Evolutionary conservation across 352 stramenopile genomes (phyloP).

Genomic region (Phytopythium ostracodes): DNA sequence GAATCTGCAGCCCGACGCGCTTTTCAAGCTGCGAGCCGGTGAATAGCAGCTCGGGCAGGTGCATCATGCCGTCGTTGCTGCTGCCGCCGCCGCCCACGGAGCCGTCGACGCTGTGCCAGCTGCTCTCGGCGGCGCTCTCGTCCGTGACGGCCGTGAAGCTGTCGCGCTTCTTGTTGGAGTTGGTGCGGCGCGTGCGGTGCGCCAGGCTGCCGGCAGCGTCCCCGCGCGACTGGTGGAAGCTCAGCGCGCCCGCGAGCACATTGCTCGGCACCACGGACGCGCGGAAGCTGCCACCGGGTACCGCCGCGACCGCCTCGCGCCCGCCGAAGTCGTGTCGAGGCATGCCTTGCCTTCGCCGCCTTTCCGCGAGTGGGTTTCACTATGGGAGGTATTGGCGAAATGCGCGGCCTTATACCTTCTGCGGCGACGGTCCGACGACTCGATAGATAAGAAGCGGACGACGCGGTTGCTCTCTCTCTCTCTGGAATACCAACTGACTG

Average conservation of each 20-base stretch:
- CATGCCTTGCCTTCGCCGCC: neutral
- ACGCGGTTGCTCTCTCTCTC: neutral
- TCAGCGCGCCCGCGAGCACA: slow-evolving; percentile 7
- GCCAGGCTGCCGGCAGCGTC: neutral
- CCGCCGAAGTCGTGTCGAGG: slow-evolving; percentile 1
- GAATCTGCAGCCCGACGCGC: slow-evolving; percentile 30
- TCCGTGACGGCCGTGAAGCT: slow-evolving; percentile 7
- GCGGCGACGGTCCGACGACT: neutral
- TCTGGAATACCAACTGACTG: slow-evolving; percentile 5
- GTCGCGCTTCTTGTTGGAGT: slow-evolving; percentile 7
- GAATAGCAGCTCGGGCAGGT: slow-evolving; percentile 42
- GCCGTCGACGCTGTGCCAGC: slow-evolving; percentile 12
- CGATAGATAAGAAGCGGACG: slow-evolving; percentile 4
- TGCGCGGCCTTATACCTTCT: slow-evolving; percentile 1
- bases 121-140: slow-evolving; percentile 8
- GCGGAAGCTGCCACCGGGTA: slow-evolving; percentile 3
- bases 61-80: slow-evolving; percentile 9
- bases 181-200: slow-evolving; percentile 5
- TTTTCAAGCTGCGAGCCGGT: slow-evolving; percentile 42
- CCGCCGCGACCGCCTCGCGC: neutral
- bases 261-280: slow-evolving; percentile 1
- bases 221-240: slow-evolving; percentile 6
- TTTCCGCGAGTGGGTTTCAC: neutral
- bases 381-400: neutral
- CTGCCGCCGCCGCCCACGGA: slow-evolving; percentile 14